Base-by-base conservation (phyloP, 768 basidiomycete species). In the Tulasnella sp. region DNA sequence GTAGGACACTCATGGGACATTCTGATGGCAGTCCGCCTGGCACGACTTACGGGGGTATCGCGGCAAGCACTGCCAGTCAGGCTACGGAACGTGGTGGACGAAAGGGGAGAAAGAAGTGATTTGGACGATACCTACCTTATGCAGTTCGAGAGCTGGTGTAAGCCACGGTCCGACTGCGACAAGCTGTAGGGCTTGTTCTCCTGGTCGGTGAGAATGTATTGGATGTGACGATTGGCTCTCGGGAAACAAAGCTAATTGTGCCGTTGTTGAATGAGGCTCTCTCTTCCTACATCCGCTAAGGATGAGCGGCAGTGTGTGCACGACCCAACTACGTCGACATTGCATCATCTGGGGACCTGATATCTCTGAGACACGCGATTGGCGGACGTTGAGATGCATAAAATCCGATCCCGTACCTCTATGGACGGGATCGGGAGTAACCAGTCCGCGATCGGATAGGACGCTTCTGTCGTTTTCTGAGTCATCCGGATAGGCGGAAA, bases 11-110 rank as follows among this genome's bases (percentile, higher is more conserved):
- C 3, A 42, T 47, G 39, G 68, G 68, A 75, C 79, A 81, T 14
- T 77, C 79, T 19, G 83, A 82, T 72, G 77, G 79, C 72, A 70
- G 74, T n/a, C 44, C 44, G 17, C 44, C 44, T n/a, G 44, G 17
- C 11, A 47, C 44, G 44, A 47, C 7, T 9, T 47, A 47, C 26
- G 42, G 42, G 42, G 44, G n/a, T 7, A 47, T 22, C 44, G 19
- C 44, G 71, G 73, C 77, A 69, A 67, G 76, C 71, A 34, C 70
- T 67, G 26, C 41, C 22, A 40, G 32, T n/a, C 32, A 29, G 62
- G 62, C 19, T 35, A 68, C n/a, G 41, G 71, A 69, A 40, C 36
- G 59, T 37, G 74, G 34, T 69, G 73, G 52, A 37, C 73, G 68
- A 41, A 73, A 47, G 66, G 74, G 59, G 66, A 68, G 74, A 29